Evolutionary conservation across 177 flowering plant species (phyloP).

Genomic region (Vitis hybrid): DNA sequence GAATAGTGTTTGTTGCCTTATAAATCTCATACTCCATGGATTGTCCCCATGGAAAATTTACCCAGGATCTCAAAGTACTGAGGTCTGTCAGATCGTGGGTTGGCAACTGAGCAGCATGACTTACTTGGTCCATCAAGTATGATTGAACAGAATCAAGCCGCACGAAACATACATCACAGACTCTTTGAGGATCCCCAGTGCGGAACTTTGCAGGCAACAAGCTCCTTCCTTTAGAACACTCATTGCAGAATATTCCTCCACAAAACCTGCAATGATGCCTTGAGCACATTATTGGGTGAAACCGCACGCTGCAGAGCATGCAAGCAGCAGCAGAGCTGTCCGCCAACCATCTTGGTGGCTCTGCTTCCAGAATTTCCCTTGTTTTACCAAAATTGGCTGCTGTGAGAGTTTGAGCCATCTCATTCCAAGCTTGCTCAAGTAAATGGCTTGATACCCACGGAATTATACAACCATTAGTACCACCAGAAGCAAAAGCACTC

Average conservation of each 20-base stretch:
- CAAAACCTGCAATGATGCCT: conserved; percentile 93
- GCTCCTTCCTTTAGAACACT: conserved; percentile 86
- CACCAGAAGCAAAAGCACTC: conserved; percentile 63
- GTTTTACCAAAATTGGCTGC: conserved; percentile 61
- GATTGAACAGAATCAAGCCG: conserved; percentile 81
- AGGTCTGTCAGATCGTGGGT: conserved; percentile 94
- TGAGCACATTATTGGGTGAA: conserved; percentile 96
- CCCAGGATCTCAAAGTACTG: conserved; percentile 94
- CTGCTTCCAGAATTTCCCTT: conserved; percentile 73
- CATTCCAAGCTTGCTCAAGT: conserved; percentile 92
- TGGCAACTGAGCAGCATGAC: conserved; percentile 87
- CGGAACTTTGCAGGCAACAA: conserved; percentile 79
- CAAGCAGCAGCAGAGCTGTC: conserved; percentile 91
- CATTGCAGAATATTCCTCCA: conserved; percentile 90
- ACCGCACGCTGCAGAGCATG: conserved; percentile 87
- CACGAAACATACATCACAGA: conserved; percentile 97
- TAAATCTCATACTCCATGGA: conserved; percentile 96
- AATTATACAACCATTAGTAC: conserved; percentile 34
- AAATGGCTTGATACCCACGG: conserved; percentile 71
- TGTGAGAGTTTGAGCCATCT: conserved; percentile 90
- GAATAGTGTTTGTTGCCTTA: conserved; percentile 85
- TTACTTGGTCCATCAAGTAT: conserved; percentile 81
- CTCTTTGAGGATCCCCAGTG: conserved; percentile 66
- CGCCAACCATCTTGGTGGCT: conserved; percentile 94
- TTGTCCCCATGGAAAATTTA: conserved; percentile 93